Evolutionary conservation across 2,329 filamentous ascomycete genomes (phyloP).

Genomic region (Hymenoscyphus repandus): DNA sequence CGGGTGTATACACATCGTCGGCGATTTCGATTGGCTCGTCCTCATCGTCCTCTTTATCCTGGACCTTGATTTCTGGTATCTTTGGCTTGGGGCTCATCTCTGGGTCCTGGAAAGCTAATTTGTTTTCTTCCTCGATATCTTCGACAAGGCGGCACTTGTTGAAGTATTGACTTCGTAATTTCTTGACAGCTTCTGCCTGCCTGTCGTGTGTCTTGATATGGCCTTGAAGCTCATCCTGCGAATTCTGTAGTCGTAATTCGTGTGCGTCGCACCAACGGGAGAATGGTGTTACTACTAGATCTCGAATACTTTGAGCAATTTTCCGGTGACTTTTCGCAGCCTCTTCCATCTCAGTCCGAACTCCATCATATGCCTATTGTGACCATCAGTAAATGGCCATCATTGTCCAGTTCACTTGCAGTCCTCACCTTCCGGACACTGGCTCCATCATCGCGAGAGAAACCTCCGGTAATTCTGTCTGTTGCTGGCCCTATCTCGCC

Average conservation of each 20-base stretch:
- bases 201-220: slow-evolving; percentile 91
- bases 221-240: slow-evolving; percentile 86
- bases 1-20: slow-evolving; percentile 76
- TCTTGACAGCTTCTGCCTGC: slow-evolving; percentile 85
- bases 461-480: slow-evolving; percentile 78
- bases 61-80: slow-evolving; percentile 85
- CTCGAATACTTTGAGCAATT: slow-evolving; percentile 92
- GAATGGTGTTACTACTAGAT: slow-evolving; percentile 92
- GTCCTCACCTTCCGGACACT: slow-evolving; percentile 93
- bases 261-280: slow-evolving; percentile 95
- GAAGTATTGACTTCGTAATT: slow-evolving; percentile 93
- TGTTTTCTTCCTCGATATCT: slow-evolving; percentile 97
- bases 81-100: slow-evolving; percentile 59
- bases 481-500: slow-evolving; percentile 76
- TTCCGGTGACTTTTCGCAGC: slow-evolving; percentile 87
- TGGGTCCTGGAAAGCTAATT: slow-evolving; percentile 91
- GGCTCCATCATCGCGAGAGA: slow-evolving; percentile 87
- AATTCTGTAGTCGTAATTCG: slow-evolving; percentile 83
- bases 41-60: slow-evolving; percentile 61
- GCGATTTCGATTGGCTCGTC: slow-evolving; percentile 85
- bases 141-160: slow-evolving; percentile 97
- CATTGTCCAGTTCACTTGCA: slow-evolving; percentile 31
- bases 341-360: slow-evolving; percentile 87
- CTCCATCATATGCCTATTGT: slow-evolving; percentile 81
- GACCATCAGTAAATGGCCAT: slow-evolving; percentile 11